A percentile compares a stretch with the other conserved stretches of the same genome.
Evolutionary conservation across 139 green algal genomes (phyloP).

Genomic region (Chlorella vulgaris): DNA sequence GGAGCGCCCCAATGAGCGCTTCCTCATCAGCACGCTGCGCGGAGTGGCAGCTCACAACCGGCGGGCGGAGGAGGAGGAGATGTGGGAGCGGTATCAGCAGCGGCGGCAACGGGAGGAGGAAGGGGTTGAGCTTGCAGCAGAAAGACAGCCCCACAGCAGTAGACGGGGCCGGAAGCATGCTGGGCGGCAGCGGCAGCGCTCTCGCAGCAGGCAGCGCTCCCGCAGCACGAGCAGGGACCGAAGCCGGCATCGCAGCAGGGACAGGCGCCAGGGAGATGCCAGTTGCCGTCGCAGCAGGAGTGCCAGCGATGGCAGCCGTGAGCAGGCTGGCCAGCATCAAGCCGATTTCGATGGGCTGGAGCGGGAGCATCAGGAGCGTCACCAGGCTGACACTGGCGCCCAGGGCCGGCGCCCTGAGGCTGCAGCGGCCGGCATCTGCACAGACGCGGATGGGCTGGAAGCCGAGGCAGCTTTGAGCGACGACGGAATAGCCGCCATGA

Average conservation of each 20-base stretch:
- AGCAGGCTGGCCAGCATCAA: background rate
- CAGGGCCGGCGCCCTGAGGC: no score
- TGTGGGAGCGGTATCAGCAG: conserved; percentile 62
- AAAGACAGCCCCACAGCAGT: background rate
- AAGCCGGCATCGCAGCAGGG: background rate
- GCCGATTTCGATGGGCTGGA: background rate
- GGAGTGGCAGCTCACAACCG: conserved; percentile 58
- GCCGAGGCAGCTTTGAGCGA: background rate
- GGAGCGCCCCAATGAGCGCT: conserved; percentile 71
- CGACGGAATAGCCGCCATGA: background rate
- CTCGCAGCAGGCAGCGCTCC: conserved; percentile 15
- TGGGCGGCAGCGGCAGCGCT: background rate
- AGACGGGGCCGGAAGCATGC: no score
- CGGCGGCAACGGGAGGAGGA: conserved; percentile 44
- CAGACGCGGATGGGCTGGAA: background rate
- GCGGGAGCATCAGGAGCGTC: no score
- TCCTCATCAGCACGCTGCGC: conserved; percentile 68
- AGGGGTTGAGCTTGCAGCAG: background rate
- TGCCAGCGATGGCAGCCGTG: background rate
- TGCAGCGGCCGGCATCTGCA: no score
- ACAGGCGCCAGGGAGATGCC: background rate
- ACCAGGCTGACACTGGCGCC: no score
- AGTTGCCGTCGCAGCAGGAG: background rate
- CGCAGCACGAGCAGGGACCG: no score
- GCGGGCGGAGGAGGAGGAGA: conserved; percentile 54